A percentile compares a stretch with the other conserved stretches of the same genome.
These are phyloP conservation scores for Bruguiera gymnorhiza DNA, from an alignment of 345 rosid genomes.

Conservation along the genomic window DNA sequence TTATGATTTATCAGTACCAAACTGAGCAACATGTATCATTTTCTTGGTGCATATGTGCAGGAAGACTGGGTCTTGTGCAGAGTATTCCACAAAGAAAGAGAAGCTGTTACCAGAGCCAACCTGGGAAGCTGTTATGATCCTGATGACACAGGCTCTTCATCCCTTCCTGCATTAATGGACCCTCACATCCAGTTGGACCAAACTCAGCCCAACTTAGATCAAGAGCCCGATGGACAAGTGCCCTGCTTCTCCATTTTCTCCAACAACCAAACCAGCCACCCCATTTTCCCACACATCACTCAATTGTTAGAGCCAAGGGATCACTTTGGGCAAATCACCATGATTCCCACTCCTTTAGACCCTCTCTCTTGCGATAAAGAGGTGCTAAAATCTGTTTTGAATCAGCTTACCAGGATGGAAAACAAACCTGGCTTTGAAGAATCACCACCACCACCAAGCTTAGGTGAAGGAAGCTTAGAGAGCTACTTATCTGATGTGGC, in stretches of 20 bases:
- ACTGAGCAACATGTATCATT: background rate
- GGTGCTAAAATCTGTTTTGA: slow-evolving; percentile 40
- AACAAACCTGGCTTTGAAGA: slow-evolving; percentile 15
- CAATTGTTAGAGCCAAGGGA: slow-evolving; percentile 6
- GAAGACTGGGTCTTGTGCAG: slow-evolving; percentile 91
- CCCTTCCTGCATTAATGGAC: slow-evolving; percentile 69
- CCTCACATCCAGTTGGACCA: slow-evolving; percentile 61
- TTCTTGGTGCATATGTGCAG: slow-evolving; percentile 28
- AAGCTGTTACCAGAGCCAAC: slow-evolving; percentile 36
- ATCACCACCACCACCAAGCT: slow-evolving; percentile 26
- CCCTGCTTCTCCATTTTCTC: slow-evolving; percentile 94
- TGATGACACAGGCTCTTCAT: slow-evolving; percentile 48
- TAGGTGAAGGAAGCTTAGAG: slow-evolving; percentile 36
- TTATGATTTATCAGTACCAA: too few species aligned
- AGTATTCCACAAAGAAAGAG: slow-evolving; percentile 54
- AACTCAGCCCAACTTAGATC: slow-evolving; percentile 31
- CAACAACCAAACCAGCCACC: slow-evolving; percentile 32
- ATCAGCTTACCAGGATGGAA: slow-evolving; percentile 38
- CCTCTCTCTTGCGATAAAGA: slow-evolving; percentile 31
- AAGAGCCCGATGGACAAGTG: slow-evolving; percentile 48
- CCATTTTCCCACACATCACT: slow-evolving; percentile 14
- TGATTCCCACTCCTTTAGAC: slow-evolving; percentile 15
- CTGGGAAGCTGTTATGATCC: slow-evolving; percentile 40
- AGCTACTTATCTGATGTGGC: slow-evolving; percentile 37
- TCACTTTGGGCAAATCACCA: slow-evolving; percentile 15